These are phyloP conservation scores for Pythium angustatum DNA, from an alignment of 352 stramenopile genomes.

Conservation along the genomic window DNA sequence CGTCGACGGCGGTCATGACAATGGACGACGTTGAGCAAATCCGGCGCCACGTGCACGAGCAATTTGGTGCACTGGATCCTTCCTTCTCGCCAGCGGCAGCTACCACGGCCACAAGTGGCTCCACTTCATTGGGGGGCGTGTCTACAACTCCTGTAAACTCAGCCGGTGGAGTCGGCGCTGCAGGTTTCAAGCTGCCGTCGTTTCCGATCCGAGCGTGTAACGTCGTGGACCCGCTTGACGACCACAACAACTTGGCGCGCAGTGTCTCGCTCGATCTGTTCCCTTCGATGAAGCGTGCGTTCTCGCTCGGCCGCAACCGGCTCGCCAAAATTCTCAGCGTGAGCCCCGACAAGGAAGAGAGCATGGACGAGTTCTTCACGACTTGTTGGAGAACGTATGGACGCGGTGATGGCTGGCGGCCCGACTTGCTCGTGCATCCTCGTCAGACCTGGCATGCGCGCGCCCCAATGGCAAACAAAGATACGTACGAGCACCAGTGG, in stretches of 20 bases:
- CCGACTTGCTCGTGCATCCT: slow-evolving; percentile 77
- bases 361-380: slow-evolving; percentile 55
- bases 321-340: slow-evolving; percentile 24
- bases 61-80: slow-evolving; percentile 59
- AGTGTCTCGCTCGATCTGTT: slow-evolving; percentile 77
- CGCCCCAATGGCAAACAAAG: not conserved
- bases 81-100: slow-evolving; percentile 15
- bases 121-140: not conserved
- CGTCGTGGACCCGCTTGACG: slow-evolving; percentile 87
- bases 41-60: slow-evolving; percentile 45
- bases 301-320: slow-evolving; percentile 57
- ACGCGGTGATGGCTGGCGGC: slow-evolving; percentile 72
- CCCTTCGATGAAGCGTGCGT: slow-evolving; percentile 70
- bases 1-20: slow-evolving; percentile 33
- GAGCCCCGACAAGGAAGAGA: slow-evolving; percentile 1
- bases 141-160: slow-evolving; percentile 17
- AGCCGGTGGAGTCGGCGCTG: not conserved
- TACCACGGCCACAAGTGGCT: not conserved
- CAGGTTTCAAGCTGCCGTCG: slow-evolving; percentile 21
- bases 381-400: slow-evolving; percentile 68
- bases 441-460: slow-evolving; percentile 64
- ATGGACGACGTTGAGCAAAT: slow-evolving; percentile 53
- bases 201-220: slow-evolving; percentile 87
- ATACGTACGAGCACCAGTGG: slow-evolving; percentile 21
- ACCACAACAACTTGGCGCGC: slow-evolving; percentile 84